Conservation (phyloP, 306 rosid species). For the Lathyrus sativus region DNA sequence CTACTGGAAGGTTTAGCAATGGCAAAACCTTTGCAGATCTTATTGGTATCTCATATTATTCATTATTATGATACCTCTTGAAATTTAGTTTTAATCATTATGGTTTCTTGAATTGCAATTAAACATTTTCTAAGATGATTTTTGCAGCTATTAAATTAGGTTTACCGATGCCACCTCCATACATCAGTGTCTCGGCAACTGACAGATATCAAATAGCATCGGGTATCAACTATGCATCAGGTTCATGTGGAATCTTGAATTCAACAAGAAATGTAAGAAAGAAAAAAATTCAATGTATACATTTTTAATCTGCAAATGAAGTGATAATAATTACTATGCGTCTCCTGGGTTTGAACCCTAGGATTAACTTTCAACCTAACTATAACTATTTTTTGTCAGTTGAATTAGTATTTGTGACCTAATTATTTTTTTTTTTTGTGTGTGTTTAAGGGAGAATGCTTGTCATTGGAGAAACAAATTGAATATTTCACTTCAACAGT, state of each 20-base stretch:
- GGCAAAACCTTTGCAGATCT: constrained; percentile 22
- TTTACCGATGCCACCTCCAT: constrained; percentile 27
- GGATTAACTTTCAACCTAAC: too few relatives aligned
- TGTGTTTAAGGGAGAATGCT: constrained; percentile 29
- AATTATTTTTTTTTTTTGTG: neutral
- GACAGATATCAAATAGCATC: constrained; percentile 20
- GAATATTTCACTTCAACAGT: constrained; percentile 38
- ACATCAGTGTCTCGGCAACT: neutral
- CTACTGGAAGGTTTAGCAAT: constrained; percentile 11
- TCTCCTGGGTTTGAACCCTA: too few relatives aligned
- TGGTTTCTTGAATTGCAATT: neutral
- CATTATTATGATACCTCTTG: too few relatives aligned
- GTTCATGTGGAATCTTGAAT: constrained; percentile 21
- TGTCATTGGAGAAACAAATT: constrained; percentile 37
- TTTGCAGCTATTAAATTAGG: constrained; percentile 2
- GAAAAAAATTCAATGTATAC: too few relatives aligned
- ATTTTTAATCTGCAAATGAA: too few relatives aligned
- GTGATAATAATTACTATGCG: too few relatives aligned
- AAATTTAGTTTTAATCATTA: too few relatives aligned
- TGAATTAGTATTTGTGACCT: too few relatives aligned
- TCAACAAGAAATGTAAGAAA: constrained; percentile 18
- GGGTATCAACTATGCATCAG: constrained; percentile 15
- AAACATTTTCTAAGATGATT: neutral
- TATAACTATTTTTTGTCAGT: too few relatives aligned
- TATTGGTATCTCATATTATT: too few relatives aligned